Evolutionary conservation across 169 alveolate species (phyloP), one percentile per base, ranked within the genome.

Genomic region (Babesia divergens): DNA sequence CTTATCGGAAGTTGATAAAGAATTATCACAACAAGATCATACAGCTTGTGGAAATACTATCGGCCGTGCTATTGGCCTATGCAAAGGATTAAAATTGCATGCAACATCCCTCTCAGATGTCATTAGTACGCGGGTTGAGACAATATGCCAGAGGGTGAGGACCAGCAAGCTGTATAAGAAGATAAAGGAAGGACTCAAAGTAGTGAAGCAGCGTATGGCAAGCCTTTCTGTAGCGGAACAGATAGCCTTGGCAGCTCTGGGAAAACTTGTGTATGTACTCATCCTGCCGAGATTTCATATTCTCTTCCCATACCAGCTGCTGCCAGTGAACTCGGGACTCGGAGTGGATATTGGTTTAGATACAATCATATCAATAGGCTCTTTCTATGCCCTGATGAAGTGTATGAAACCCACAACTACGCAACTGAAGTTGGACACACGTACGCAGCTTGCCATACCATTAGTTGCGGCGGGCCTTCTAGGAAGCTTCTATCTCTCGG

Each of bases 331-430:
- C 28, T 76, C 81, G 5, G 80, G 82, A 16, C 51, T 65, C 8
- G 79, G 79, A 22, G 65, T 38, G 13, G 72, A 65, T 7, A 26
- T 76, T 4, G 74, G 81, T 8, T 43, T 76, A 22, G 86, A 76
- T 32, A 56, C 86, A 13, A 13, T 76, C 6, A 43, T 55, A 2
- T 74, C 84, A 5, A 26, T 74, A 16, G 65, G 32, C n/a, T 62
- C 70, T 31, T 35, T 16, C 0, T 74, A 74, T 70, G 28, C 13
- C 22, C 35, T 74, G 4, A 24, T 54, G 69, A 74, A 38, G 6
- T 67, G 42, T n/a, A 34, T 51, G 32, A 34, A 34, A 3, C 6
- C 18, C 20, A 46, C 79, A 13, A 65, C 16, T 4, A 13, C n/a
- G 18, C 32, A 24, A 1, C 40, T 74, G 34, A 52, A 7, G 16